Evolutionary conservation across 306 rosid species (phyloP).

Genomic region (Lagenaria siceraria): DNA sequence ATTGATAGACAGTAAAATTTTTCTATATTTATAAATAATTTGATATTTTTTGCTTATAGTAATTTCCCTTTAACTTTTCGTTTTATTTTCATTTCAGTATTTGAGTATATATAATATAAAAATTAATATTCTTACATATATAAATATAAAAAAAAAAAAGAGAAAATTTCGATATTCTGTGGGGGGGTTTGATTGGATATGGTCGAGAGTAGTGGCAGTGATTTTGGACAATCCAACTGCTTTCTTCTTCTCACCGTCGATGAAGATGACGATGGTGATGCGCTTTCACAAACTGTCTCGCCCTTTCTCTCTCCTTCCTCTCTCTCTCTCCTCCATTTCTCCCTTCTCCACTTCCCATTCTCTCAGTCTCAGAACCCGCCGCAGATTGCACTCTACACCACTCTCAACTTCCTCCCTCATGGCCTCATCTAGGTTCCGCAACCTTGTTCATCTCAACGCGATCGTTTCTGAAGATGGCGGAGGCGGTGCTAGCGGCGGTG

Average conservation of each 20-base stretch:
- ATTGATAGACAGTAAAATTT: too few species aligned
- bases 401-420: slow-evolving; percentile 18
- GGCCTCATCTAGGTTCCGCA: slow-evolving; percentile 36
- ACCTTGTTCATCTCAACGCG: slow-evolving; percentile 38
- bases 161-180: background rate
- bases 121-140: background rate
- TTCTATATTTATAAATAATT: too few species aligned
- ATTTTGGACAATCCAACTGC: background rate
- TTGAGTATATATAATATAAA: too few species aligned
- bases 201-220: background rate
- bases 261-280: slow-evolving; percentile 21
- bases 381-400: slow-evolving; percentile 10
- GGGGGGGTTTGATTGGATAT: background rate
- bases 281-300: slow-evolving; percentile 45
- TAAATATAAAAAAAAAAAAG: too few species aligned
- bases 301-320: slow-evolving; percentile 40
- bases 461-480: slow-evolving; percentile 22
- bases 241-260: background rate
- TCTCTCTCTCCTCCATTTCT: slow-evolving; percentile 24
- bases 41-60: too few species aligned
- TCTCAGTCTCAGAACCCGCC: slow-evolving; percentile 22
- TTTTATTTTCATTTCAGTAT: too few species aligned
- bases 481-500: slow-evolving; percentile 30
- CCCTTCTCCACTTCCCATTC: slow-evolving; percentile 12
- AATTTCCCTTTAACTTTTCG: too few species aligned